These are phyloP conservation scores for Fallopia convolvulus DNA, from an alignment of 148 eudicot genomes.

Conservation along the genomic window DNA sequence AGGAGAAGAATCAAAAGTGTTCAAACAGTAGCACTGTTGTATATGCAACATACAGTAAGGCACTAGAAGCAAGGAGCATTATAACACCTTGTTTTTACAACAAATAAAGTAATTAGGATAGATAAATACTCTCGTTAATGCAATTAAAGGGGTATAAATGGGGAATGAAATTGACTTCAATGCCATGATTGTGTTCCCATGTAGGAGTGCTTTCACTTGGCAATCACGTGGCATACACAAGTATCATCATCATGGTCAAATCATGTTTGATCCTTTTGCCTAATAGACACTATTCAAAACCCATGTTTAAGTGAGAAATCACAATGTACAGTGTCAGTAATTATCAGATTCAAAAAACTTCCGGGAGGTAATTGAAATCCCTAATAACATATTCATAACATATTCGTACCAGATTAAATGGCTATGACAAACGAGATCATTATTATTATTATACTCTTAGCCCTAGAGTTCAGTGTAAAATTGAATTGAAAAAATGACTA, in stretches of 20 bases:
- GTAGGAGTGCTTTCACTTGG: not conserved
- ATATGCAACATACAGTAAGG: not conserved
- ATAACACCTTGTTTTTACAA: not conserved
- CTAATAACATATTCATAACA: not conserved
- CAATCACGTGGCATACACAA: not conserved
- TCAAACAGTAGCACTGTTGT: not conserved
- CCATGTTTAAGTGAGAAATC: not conserved
- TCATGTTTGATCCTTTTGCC: not conserved
- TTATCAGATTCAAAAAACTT: not conserved
- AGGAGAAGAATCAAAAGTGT: slow-evolving; percentile 8
- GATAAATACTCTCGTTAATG: not conserved
- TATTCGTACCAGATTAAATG: not conserved
- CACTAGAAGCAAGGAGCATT: not conserved
- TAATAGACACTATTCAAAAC: not conserved
- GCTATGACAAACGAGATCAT: not conserved
- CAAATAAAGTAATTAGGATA: not conserved
- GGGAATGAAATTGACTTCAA: not conserved
- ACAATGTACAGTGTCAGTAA: not conserved
- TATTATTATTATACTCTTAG: not conserved
- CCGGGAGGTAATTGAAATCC: not conserved
- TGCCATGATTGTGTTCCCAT: not conserved
- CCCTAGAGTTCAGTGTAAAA: not conserved
- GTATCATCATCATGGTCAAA: not conserved
- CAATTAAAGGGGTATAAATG: not conserved
- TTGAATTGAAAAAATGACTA: not conserved